These are phyloP conservation scores for Aspergillus udagawae DNA, from an alignment of 2,329 filamentous ascomycete species.

Conservation along the genomic window DNA sequence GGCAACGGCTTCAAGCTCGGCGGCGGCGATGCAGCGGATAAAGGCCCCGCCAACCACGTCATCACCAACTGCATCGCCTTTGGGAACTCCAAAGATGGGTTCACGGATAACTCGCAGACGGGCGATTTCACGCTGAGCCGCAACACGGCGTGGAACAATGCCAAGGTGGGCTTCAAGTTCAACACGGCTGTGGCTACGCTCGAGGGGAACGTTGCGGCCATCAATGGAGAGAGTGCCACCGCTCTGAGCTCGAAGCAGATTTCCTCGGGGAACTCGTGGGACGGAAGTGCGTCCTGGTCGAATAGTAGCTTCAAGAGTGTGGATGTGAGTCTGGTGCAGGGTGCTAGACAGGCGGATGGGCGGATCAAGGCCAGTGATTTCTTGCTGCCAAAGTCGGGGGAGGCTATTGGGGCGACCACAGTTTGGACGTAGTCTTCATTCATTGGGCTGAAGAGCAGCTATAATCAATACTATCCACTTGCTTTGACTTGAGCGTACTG, in stretches of 20 bases:
- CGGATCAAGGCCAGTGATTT: slow-evolving; percentile 12
- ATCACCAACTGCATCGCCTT: slow-evolving; percentile 15
- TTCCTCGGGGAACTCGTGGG: slow-evolving; percentile 12
- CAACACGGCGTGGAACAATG: slow-evolving; percentile 17
- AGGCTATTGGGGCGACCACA: slow-evolving; percentile 12
- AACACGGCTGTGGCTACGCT: slow-evolving; percentile 10
- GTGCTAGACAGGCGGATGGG: slow-evolving; percentile 7
- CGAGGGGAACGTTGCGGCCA: slow-evolving; percentile 10
- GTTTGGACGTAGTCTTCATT: slow-evolving; percentile 3
- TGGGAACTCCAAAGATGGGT: slow-evolving; percentile 13
- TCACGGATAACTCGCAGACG: slow-evolving; percentile 17
- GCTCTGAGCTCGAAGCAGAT: slow-evolving; percentile 8
- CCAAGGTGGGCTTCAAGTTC: slow-evolving; percentile 10
- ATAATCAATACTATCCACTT: neutral
- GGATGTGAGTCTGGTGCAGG: slow-evolving; percentile 11
- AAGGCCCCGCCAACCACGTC: slow-evolving; percentile 12
- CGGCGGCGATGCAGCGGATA: slow-evolving; percentile 13
- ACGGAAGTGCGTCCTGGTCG: slow-evolving; percentile 5
- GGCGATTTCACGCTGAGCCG: slow-evolving; percentile 11
- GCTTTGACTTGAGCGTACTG: too few relatives aligned
- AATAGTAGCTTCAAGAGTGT: slow-evolving; percentile 13
- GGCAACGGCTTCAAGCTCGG: slow-evolving; percentile 18
- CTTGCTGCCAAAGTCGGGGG: slow-evolving; percentile 9
- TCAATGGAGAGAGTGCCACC: slow-evolving; percentile 10
- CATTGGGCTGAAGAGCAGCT: neutral